A percentile compares a stretch with the other conserved stretches of the same genome.
Evolutionary conservation across 2,329 filamentous ascomycete genomes (phyloP).

Genomic region (Ceratocystis eucalypticola): DNA sequence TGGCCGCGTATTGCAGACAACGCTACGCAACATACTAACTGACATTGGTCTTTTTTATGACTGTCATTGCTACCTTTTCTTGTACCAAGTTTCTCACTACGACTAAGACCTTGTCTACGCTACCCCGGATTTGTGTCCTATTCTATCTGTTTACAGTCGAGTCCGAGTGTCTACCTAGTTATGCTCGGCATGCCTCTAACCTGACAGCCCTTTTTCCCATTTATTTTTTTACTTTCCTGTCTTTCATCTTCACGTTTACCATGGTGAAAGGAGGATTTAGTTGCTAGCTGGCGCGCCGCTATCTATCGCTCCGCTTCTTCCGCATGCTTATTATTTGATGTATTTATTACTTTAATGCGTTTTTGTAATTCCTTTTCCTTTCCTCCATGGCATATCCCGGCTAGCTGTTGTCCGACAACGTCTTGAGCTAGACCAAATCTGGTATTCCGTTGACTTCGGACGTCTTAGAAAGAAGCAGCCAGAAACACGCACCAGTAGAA

Average conservation of each 20-base stretch:
- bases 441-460: background rate
- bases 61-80: too few species aligned
- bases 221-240: too few species aligned
- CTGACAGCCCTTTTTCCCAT: too few species aligned
- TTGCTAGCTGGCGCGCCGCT: background rate
- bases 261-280: background rate
- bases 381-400: background rate
- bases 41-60: too few species aligned
- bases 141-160: background rate
- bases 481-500: background rate
- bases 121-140: background rate
- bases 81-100: too few species aligned
- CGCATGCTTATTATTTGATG: background rate
- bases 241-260: too few species aligned
- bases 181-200: background rate
- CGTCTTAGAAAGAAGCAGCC: background rate
- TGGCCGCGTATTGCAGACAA: too few species aligned
- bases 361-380: background rate
- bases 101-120: background rate
- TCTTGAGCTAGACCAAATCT: background rate
- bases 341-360: background rate
- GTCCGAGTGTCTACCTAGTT: background rate
- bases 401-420: background rate
- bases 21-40: too few species aligned
- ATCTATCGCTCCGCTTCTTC: background rate